Conservation (phyloP, 2,329 filamentous ascomycete species). For the Lecanosticta acicola region DNA sequence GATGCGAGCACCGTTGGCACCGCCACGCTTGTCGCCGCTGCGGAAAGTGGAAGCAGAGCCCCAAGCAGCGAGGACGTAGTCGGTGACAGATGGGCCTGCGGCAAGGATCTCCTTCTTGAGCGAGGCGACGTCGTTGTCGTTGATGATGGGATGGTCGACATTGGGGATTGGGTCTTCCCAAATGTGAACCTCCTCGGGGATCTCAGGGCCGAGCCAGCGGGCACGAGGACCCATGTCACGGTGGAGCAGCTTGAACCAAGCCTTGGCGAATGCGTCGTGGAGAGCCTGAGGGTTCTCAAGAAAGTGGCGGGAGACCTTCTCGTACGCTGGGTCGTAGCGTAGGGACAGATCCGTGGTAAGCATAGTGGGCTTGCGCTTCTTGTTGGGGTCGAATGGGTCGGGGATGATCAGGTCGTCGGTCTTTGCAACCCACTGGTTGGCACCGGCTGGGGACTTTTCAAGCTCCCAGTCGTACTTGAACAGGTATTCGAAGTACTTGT, state of each 20-base stretch:
- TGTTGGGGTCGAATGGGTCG: conserved; percentile 61
- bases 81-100: conserved; percentile 54
- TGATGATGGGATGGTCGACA: conserved; percentile 53
- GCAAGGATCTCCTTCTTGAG: conserved; percentile 65
- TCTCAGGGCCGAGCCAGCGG: conserved; percentile 69
- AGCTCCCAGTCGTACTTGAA: conserved; percentile 75
- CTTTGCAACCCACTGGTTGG: conserved; percentile 72
- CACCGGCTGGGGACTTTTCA: conserved; percentile 68
- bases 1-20: conserved; percentile 74
- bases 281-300: conserved; percentile 63
- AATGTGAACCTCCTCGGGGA: conserved; percentile 61
- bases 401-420: conserved; percentile 61
- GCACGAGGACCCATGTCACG: conserved; percentile 68
- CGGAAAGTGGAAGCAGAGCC: conserved; percentile 68
- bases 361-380: conserved; percentile 73
- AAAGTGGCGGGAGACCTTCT: conserved; percentile 70
- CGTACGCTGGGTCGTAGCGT: conserved; percentile 64
- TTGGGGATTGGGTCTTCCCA: conserved; percentile 72
- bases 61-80: conserved; percentile 63
- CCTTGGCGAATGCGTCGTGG: conserved; percentile 62
- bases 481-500: conserved; percentile 67
- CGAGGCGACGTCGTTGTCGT: conserved; percentile 56
- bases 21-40: conserved; percentile 72
- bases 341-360: conserved; percentile 69
- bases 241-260: conserved; percentile 81